phyloP scores from a whole-genome alignment of 352 stramenopile species.

The Blastocystis sp. region DNA sequence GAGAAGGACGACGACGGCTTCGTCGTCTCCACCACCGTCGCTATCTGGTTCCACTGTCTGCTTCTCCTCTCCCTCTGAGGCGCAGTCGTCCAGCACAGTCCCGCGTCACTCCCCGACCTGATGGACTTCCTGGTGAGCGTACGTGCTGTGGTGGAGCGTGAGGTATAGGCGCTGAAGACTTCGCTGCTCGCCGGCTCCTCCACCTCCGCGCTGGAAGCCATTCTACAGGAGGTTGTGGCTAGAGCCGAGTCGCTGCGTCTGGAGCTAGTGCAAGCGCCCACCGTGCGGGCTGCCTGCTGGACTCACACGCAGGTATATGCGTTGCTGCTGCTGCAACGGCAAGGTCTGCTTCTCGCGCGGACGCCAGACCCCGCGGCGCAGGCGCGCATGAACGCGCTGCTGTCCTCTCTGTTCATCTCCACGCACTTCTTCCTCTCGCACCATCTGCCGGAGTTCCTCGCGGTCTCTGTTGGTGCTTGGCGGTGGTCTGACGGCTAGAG shows the following conservation, averaged over 20 bases:
- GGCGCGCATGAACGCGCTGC: not conserved
- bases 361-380: not conserved
- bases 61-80: not conserved
- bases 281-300: not conserved
- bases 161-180: not conserved
- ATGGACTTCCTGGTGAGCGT: not conserved
- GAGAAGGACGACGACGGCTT: conserved; percentile 38
- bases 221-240: not conserved
- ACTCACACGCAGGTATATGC: not conserved
- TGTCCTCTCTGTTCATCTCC: not conserved
- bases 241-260: not conserved
- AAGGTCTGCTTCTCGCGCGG: not conserved
- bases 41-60: conserved; percentile 20
- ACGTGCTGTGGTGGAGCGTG: not conserved
- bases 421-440: not conserved
- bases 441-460: not conserved
- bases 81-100: not conserved
- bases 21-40: conserved; percentile 9
- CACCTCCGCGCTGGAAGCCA: not conserved
- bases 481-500: conserved; percentile 11
- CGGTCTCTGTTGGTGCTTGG: not conserved
- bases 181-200: not conserved
- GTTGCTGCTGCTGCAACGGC: not conserved
- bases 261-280: not conserved
- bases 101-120: not conserved